phyloP scores from a whole-genome alignment of 169 alveolate genomes.

The Neospora caninum region DNA sequence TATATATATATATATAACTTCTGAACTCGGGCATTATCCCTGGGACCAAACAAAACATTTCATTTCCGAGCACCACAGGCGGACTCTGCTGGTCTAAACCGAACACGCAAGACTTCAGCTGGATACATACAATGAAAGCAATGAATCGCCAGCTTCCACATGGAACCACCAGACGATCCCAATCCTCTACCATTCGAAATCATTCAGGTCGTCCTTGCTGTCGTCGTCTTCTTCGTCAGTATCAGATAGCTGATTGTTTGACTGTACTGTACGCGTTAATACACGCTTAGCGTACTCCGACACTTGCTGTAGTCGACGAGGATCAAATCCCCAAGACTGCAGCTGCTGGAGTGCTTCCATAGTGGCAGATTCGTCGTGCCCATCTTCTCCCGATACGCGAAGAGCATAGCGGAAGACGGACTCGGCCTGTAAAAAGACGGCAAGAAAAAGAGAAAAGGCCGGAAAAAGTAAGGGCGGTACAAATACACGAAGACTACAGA shows the following conservation, averaged over 20 bases:
- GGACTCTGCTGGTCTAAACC: no score
- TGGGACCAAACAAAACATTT: no score
- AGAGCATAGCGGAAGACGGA: conserved; percentile 22
- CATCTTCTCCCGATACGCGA: background rate
- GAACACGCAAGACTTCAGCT: no score
- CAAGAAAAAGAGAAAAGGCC: background rate
- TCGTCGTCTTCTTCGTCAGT: conserved; percentile 28
- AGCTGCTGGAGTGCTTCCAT: conserved; percentile 18
- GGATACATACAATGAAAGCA: no score
- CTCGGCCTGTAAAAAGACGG: conserved; percentile 6
- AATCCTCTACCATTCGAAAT: background rate
- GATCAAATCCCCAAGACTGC: background rate
- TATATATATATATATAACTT: background rate
- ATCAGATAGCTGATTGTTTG: background rate
- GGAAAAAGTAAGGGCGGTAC: background rate
- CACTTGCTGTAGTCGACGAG: conserved; percentile 57
- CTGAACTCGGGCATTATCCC: no score
- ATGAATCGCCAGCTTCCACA: no score
- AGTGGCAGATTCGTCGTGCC: background rate
- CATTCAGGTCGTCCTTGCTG: background rate
- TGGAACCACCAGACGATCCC: no score
- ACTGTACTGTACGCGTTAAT: conserved; percentile 29
- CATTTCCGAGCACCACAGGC: no score
- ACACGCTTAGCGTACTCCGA: conserved; percentile 38
- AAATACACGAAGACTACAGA: background rate